phyloP scores from a whole-genome alignment of 108 stramenopile genomes.

The Nitzschia sp. region DNA sequence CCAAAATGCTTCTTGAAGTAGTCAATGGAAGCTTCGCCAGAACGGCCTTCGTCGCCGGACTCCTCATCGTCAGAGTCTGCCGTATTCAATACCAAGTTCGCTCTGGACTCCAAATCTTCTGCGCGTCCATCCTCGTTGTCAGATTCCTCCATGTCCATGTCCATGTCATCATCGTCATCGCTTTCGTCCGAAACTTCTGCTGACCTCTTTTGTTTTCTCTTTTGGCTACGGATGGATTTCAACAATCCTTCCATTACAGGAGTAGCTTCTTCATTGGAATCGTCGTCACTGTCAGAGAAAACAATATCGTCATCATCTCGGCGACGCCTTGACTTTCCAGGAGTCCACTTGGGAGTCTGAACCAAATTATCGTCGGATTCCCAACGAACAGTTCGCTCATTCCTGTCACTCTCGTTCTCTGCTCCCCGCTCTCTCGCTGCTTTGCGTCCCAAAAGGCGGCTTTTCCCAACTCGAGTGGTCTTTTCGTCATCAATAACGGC shows the following conservation, averaged over 20 bases:
- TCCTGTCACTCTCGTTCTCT: slow-evolving; percentile 1
- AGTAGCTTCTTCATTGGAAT: slow-evolving; percentile 4
- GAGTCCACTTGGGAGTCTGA: neutral
- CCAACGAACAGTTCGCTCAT: slow-evolving; percentile 5
- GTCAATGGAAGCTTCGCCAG: neutral
- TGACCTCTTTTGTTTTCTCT: slow-evolving; percentile 1
- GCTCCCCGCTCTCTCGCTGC: neutral
- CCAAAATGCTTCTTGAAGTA: slow-evolving; percentile 39
- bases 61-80: slow-evolving; percentile 6
- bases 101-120: neutral
- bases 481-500: slow-evolving; percentile 48
- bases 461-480: slow-evolving; percentile 52
- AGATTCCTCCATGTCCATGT: slow-evolving; percentile 21
- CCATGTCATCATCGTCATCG: slow-evolving; percentile 19
- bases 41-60: slow-evolving; percentile 3
- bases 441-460: slow-evolving; percentile 40
- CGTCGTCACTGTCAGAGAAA: slow-evolving; percentile 13
- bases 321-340: neutral
- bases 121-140: slow-evolving; percentile 25
- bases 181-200: slow-evolving; percentile 25
- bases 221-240: slow-evolving; percentile 6
- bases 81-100: neutral
- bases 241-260: slow-evolving; percentile 5
- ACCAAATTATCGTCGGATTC: neutral
- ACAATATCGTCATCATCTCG: slow-evolving; percentile 3